Base-by-base conservation (phyloP, 2,329 filamentous ascomycete genomes). In the Phialemoniopsis sp. region DNA sequence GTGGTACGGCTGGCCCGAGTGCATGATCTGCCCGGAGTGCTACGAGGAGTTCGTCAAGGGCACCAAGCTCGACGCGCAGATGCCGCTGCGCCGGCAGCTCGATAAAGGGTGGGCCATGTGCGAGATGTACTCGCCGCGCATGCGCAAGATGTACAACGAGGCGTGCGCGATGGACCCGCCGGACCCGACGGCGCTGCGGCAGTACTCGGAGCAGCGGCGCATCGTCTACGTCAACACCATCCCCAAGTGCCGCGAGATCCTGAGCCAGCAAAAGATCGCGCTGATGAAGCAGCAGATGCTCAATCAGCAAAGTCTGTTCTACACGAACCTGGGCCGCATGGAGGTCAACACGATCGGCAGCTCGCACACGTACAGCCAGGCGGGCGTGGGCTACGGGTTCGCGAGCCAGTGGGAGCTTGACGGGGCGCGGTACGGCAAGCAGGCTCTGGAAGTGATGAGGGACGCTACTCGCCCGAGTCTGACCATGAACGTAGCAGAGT, bases 61-160 rank as follows among this genome's bases (percentile, higher is more conserved):
- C 12, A 60, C 59, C 2, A 15, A 46, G 0, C 45, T 64, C 0
- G 55, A 53, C 3, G 30, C 33, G 2, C 37, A 41, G 1, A 40
- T 62, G 15, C 48, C 52, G 0, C 42, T 63, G 31, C 55, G 57
- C 13, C 49, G 36, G 1, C 43, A 40, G 1, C 43, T 46, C 5
- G 50, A 61, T 10, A 45, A 54, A 12, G 47, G 50, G 0, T 32
- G 46, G 2, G 45, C 54, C 6, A 59, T 61, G 30, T 66, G 63
- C 35, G 57, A 59, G 28, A 49, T 65, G 6, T 65, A 60, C 56
- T 62, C 60, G 3, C 55, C 56, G 1, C 56, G 63, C 5, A 65
- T 66, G 60, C 61, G 63, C n/a, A 47, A 36, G 1, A 52, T 60
- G 46, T 66, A 39, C 28, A 3, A 3, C 0, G 30, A 18, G 32